Conservation (phyloP, 768 basidiomycete genomes). For the Leccinum disarticulatum region DNA sequence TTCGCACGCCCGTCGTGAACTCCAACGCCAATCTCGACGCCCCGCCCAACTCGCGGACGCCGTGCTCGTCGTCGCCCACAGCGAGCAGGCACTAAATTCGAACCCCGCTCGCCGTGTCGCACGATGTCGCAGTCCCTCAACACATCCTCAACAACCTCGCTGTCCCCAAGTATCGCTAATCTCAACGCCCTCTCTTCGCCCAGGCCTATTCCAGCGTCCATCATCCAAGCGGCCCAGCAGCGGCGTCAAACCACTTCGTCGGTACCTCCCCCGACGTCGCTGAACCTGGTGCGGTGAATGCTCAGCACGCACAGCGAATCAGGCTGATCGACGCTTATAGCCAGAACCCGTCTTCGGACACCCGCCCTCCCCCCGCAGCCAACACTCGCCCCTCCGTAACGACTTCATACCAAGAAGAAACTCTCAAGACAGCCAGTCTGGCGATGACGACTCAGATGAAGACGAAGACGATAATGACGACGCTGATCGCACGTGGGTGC, state of each 20-base stretch:
- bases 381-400: slow-evolving; percentile 74
- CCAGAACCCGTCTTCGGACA: slow-evolving; percentile 46
- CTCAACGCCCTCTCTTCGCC: slow-evolving; percentile 34
- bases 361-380: slow-evolving; percentile 40
- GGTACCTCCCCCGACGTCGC: slow-evolving; percentile 39
- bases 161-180: slow-evolving; percentile 34
- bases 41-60: slow-evolving; percentile 10
- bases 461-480: slow-evolving; percentile 35
- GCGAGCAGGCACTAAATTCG: slow-evolving; percentile 25
- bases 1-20: slow-evolving; percentile 23
- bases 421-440: slow-evolving; percentile 48
- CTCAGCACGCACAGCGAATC: neutral
- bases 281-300: slow-evolving; percentile 38
- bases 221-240: slow-evolving; percentile 21
- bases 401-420: slow-evolving; percentile 48
- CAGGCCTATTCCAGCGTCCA: slow-evolving; percentile 14
- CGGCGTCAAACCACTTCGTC: slow-evolving; percentile 39
- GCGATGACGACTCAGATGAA: slow-evolving; percentile 40
- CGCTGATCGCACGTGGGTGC: slow-evolving; percentile 26
- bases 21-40: slow-evolving; percentile 16
- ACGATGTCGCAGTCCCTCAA: slow-evolving; percentile 33
- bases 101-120: slow-evolving; percentile 18
- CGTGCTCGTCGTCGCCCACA: slow-evolving; percentile 29
- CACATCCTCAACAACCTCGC: slow-evolving; percentile 33
- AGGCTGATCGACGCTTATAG: slow-evolving; percentile 29